These are phyloP conservation scores for Trichoderma sp. DNA, from an alignment of 2,329 filamentous ascomycete genomes.

Conservation along the genomic window DNA sequence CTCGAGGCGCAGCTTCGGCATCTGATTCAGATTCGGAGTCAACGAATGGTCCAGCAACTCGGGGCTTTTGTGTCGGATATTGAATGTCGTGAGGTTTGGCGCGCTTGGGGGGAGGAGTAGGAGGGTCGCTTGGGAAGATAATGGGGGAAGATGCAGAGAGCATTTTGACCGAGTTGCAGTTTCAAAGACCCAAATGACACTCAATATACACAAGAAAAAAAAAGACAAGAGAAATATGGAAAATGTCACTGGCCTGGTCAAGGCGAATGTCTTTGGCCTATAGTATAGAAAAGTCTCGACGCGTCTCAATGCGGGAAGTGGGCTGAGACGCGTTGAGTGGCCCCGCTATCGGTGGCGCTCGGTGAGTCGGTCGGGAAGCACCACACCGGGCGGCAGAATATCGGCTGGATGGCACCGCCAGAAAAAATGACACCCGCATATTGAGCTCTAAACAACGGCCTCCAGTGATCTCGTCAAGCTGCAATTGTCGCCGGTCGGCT, in stretches of 20 bases:
- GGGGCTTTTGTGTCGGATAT: constrained; percentile 42
- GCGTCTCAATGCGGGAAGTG: constrained; percentile 28
- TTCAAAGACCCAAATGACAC: not conserved
- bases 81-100: constrained; percentile 43
- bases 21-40: constrained; percentile 43
- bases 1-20: constrained; percentile 5
- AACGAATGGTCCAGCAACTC: constrained; percentile 45
- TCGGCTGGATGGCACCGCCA: constrained; percentile 19
- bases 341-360: constrained; percentile 18
- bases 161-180: constrained; percentile 48
- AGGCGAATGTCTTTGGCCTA: not conserved
- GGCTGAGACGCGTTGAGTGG: constrained; percentile 37
- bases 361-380: not conserved
- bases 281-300: constrained; percentile 23
- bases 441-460: constrained; percentile 23
- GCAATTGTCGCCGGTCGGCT: constrained; percentile 33
- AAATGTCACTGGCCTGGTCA: not conserved
- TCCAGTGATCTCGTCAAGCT: constrained; percentile 24
- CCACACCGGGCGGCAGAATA: constrained; percentile 9
- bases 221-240: not conserved
- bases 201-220: not conserved
- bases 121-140: constrained; percentile 57
- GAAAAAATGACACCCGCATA: constrained; percentile 27
- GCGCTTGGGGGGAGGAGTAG: constrained; percentile 43
- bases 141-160: constrained; percentile 63